Base-by-base conservation (phyloP, 1,284 basidiomycete genomes). In the Heterobasidion parviporum region DNA sequence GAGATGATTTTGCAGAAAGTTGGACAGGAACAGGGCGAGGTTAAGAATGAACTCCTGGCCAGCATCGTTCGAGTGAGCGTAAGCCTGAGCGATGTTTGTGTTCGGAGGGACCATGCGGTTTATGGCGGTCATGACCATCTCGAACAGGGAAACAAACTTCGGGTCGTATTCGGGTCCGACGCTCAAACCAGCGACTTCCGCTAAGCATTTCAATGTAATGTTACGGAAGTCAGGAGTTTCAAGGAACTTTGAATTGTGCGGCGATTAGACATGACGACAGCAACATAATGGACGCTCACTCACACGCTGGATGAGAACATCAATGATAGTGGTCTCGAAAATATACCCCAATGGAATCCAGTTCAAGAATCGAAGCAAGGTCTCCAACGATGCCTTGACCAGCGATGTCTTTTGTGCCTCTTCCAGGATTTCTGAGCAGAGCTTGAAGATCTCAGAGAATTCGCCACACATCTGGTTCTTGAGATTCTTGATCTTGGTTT, bases 271-370 rank as follows among this genome's bases (percentile, higher is more conserved):
- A 41, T 34, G 14, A 36, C 45, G 34, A 38, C 8, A 10, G 59
- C 53, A 50, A 46, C 46, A 52, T 52, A 49, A 55, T 59, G 43
- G 79, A 26, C 26, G 26, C 26, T 26, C 5, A 26, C 89, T 70
- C 71, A 93, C 92, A 64, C 94, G 82, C 64, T 85, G 87, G 52
- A 99, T 81, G 20, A 99, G 79, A 57, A 93, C 81, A 74, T 99
- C 97, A 64, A 99, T 98, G 66, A 99, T 90, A 52, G 90, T 92
- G 1, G 97, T 99, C 76, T 99, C 97, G 64, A 99, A 99, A 64
- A 99, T 98, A 72, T 96, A 99, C 32, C 96, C 97, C 49, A 99
- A 77, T 51, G 97, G 97, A 67, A 99, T 99, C 97, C 97, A 99
- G 73, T 98, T 98, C 65, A 99, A 76, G 81, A 99, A 99, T 57